These are phyloP conservation scores for Artemisia argyi DNA, from an alignment of 129 eudicot species.

Conservation along the genomic window DNA sequence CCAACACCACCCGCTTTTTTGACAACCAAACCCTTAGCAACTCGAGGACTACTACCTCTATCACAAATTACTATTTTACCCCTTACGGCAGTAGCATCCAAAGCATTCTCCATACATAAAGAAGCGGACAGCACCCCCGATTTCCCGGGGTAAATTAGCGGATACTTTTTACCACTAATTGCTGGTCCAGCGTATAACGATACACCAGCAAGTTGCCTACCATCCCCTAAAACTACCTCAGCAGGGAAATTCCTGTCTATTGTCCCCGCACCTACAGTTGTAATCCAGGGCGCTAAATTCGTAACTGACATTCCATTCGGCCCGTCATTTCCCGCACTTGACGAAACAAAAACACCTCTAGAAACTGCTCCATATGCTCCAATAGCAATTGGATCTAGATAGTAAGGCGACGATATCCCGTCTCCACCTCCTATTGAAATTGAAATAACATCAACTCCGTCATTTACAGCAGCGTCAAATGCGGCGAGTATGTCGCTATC, in stretches of 20 bases:
- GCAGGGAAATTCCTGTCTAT: slow-evolving; percentile 87
- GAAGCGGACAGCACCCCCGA: slow-evolving; percentile 69
- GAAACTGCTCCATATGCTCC: slow-evolving; percentile 88
- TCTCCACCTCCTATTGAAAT: slow-evolving; percentile 94
- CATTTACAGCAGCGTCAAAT: slow-evolving; percentile 76
- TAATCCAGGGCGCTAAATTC: slow-evolving; percentile 84
- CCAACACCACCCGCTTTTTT: slow-evolving; percentile 92
- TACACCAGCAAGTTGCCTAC: slow-evolving; percentile 66
- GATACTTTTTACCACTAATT: slow-evolving; percentile 60
- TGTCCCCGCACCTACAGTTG: slow-evolving; percentile 88
- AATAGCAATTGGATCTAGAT: slow-evolving; percentile 87
- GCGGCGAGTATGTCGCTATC: slow-evolving; percentile 88
- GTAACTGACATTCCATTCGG: slow-evolving; percentile 92
- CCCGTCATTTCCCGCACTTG: slow-evolving; percentile 91
- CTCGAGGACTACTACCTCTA: slow-evolving; percentile 83
- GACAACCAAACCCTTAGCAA: slow-evolving; percentile 89
- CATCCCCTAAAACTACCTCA: slow-evolving; percentile 65
- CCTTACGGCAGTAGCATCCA: slow-evolving; percentile 57
- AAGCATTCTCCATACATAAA: slow-evolving; percentile 82
- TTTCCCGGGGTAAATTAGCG: slow-evolving; percentile 75
- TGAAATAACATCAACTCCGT: slow-evolving; percentile 84
- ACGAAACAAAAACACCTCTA: slow-evolving; percentile 76
- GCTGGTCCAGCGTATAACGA: slow-evolving; percentile 76
- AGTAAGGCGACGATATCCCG: slow-evolving; percentile 82
- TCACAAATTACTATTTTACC: slow-evolving; percentile 88